Evolutionary conservation across 306 rosid species (phyloP).

Genomic region (Prunus kanzakura): DNA sequence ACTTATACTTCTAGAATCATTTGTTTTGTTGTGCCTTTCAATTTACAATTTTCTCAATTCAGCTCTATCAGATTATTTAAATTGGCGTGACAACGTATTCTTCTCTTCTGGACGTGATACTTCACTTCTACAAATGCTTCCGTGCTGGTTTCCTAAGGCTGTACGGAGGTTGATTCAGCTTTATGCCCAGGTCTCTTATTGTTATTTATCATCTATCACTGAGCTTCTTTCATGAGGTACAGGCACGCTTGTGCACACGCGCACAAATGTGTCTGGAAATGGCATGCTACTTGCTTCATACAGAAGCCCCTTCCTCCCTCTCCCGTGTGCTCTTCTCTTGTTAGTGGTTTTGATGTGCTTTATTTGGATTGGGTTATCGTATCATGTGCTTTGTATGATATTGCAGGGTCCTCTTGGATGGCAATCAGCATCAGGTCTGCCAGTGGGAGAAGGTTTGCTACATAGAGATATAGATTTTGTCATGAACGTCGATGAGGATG

Average conservation of each 20-base stretch:
- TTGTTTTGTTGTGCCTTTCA: constrained; percentile 5
- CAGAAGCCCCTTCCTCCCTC: background rate
- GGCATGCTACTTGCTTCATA: background rate
- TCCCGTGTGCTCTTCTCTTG: background rate
- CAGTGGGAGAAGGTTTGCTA: constrained; percentile 56
- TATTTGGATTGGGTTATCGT: constrained; percentile 1
- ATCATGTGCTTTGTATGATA: constrained; percentile 33
- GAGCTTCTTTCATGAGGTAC: background rate
- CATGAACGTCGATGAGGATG: constrained; percentile 55
- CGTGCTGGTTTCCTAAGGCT: constrained; percentile 93
- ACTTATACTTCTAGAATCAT: background rate
- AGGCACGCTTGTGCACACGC: background rate
- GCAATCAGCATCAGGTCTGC: constrained; percentile 70
- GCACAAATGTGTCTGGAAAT: background rate
- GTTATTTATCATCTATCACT: constrained; percentile 7
- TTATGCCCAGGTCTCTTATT: constrained; percentile 74
- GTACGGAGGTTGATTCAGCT: constrained; percentile 81
- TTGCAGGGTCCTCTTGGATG: constrained; percentile 95
- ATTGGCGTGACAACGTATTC: constrained; percentile 80
- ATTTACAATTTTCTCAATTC: constrained; percentile 25
- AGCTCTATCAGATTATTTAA: constrained; percentile 77
- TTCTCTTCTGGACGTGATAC: constrained; percentile 86
- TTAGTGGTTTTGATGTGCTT: background rate
- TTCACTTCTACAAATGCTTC: constrained; percentile 91
- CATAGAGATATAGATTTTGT: constrained; percentile 71